Evolutionary conservation across 495 filamentous ascomycete species (phyloP).

Genomic region (Hyaloscypha finlandica): DNA sequence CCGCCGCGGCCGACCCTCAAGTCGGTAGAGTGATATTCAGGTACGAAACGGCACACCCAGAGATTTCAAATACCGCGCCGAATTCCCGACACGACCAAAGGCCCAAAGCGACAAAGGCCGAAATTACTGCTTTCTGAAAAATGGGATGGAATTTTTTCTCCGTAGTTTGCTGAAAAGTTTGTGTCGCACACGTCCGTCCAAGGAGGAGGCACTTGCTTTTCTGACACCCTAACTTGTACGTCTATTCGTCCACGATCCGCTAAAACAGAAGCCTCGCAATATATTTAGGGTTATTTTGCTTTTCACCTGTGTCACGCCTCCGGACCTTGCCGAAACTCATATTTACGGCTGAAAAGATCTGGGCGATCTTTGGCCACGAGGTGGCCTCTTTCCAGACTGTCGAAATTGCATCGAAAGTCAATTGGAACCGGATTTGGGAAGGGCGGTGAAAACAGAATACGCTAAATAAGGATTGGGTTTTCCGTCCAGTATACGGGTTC

Average conservation of each 20-base stretch:
- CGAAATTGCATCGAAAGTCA: not conserved
- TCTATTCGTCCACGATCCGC: not conserved
- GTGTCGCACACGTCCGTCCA: not conserved
- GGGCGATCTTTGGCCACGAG: not conserved
- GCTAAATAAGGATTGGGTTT: not conserved
- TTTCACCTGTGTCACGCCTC: not conserved
- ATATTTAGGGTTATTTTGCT: not conserved
- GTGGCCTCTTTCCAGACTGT: not conserved
- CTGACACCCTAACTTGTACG: not conserved
- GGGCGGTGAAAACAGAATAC: not conserved
- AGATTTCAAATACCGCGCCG: not conserved
- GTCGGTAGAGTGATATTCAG: not conserved
- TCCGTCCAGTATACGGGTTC: not conserved
- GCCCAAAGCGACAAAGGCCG: too few species aligned
- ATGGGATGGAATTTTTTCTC: not conserved
- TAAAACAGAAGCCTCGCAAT: not conserved
- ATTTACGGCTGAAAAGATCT: not conserved
- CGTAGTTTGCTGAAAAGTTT: not conserved
- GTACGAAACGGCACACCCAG: not conserved
- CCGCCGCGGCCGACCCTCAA: not conserved
- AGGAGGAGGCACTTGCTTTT: not conserved
- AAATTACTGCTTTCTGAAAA: not conserved
- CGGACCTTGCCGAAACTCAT: not conserved
- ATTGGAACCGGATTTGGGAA: not conserved
- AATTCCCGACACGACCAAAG: not conserved